Evolutionary conservation across 1,139 yeast species (phyloP).

Genomic region (Komagataea norvegica): DNA sequence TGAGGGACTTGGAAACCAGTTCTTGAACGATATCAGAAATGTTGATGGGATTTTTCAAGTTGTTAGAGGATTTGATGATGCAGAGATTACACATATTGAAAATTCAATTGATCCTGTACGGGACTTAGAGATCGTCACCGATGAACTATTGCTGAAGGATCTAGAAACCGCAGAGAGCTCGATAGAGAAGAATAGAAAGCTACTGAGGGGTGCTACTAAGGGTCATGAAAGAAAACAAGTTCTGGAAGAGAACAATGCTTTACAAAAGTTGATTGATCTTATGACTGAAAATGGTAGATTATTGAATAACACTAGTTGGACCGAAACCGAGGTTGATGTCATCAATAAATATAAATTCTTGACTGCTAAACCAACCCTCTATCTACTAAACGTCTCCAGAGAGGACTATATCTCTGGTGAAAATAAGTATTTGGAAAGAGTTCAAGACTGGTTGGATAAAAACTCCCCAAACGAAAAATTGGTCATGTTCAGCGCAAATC

Average conservation of each 20-base stretch:
- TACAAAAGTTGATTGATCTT: conserved; percentile 44
- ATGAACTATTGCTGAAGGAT: conserved; percentile 69
- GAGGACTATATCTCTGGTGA: conserved; percentile 44
- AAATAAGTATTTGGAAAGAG: conserved; percentile 43
- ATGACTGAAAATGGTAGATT: conserved; percentile 56
- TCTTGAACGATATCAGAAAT: conserved; percentile 62
- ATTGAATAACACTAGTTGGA: conserved; percentile 43
- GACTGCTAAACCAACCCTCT: conserved; percentile 68
- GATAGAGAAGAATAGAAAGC: conserved; percentile 42
- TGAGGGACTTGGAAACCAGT: conserved; percentile 75
- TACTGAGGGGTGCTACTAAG: conserved; percentile 38
- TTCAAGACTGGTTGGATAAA: conserved; percentile 48
- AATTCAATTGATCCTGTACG: conserved; percentile 58
- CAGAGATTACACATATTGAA: conserved; percentile 70
- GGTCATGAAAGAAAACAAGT: conserved; percentile 32
- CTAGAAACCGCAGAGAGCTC: conserved; percentile 59
- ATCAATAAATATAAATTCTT: conserved; percentile 56
- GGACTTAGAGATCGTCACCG: conserved; percentile 64
- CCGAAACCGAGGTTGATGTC: conserved; percentile 49
- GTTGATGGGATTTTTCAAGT: conserved; percentile 75
- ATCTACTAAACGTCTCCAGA: conserved; percentile 54
- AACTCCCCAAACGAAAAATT: conserved; percentile 52
- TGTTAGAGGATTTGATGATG: conserved; percentile 61
- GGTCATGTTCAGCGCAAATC: conserved; percentile 55
- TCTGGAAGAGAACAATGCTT: conserved; percentile 41